These are phyloP conservation scores for Cutaneotrichosporon dermatis DNA, from an alignment of 1,284 basidiomycete species.

Conservation along the genomic window DNA sequence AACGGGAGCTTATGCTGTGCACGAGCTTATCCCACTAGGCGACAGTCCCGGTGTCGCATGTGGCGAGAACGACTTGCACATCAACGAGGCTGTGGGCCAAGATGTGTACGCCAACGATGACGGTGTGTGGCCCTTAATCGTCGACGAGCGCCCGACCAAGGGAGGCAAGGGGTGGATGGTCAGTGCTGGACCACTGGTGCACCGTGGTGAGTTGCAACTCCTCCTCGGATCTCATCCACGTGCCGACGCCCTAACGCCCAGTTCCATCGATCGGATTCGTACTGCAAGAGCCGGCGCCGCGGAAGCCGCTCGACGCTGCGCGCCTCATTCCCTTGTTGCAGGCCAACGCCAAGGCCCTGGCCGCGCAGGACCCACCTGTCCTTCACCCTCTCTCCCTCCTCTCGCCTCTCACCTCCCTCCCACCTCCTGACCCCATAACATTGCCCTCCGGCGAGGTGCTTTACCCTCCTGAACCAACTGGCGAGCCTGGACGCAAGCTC, in stretches of 20 bases:
- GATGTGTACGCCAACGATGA: constrained; percentile 62
- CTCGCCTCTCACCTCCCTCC: constrained; percentile 58
- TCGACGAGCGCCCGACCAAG: constrained; percentile 33
- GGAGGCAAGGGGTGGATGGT: constrained; percentile 55
- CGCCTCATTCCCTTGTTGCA: constrained; percentile 45
- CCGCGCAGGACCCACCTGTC: constrained; percentile 56
- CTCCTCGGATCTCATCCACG: too few relatives aligned
- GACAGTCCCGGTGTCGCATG: constrained; percentile 58
- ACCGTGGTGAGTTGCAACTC: constrained; percentile 60
- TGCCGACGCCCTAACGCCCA: constrained; percentile 43
- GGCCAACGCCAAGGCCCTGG: constrained; percentile 52
- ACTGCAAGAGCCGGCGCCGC: constrained; percentile 60
- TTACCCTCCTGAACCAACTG: constrained; percentile 57
- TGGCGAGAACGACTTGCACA: constrained; percentile 54
- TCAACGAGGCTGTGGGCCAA: constrained; percentile 63
- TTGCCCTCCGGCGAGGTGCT: constrained; percentile 75
- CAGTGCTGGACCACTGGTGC: constrained; percentile 72
- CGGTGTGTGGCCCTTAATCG: constrained; percentile 66
- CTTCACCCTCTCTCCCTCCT: constrained; percentile 68
- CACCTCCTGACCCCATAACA: constrained; percentile 57
- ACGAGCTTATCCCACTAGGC: constrained; percentile 64
- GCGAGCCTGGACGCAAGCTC: constrained; percentile 52
- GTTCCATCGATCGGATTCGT: constrained; percentile 80
- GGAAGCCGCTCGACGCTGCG: constrained; percentile 44
- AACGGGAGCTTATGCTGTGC: constrained; percentile 67